Percentiles rank a stretch among this genome's conserved stretches.
Conservation (phyloP, 2,329 filamentous ascomycete genomes). For the Cyphellophora attinorum region DNA sequence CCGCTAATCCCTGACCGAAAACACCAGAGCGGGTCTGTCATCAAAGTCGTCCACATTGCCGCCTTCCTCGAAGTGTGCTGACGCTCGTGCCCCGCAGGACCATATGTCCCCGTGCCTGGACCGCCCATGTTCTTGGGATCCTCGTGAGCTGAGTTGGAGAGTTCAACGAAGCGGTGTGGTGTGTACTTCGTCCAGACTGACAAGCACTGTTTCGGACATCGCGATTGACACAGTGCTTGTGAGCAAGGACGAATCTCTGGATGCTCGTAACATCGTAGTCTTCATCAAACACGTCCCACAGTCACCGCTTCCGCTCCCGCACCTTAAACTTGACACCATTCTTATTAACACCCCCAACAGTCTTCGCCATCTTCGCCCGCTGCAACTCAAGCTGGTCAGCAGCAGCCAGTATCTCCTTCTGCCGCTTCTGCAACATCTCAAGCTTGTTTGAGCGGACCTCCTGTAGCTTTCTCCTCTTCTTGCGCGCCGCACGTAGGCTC, state of each 20-base stretch:
- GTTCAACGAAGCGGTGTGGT: slow-evolving; percentile 10
- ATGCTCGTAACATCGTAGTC: no score
- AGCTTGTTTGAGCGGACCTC: slow-evolving; percentile 41
- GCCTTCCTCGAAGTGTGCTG: no score
- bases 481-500: slow-evolving; percentile 31
- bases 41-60: no score
- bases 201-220: not conserved
- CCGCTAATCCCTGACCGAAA: no score
- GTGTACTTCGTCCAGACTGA: slow-evolving; percentile 4
- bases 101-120: no score
- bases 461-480: slow-evolving; percentile 38
- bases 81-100: no score
- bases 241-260: no score
- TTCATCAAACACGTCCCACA: not conserved
- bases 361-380: slow-evolving; percentile 52
- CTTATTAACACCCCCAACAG: slow-evolving; percentile 53
- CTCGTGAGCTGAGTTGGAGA: slow-evolving; percentile 12
- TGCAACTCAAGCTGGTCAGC: slow-evolving; percentile 50
- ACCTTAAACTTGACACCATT: slow-evolving; percentile 56
- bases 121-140: no score
- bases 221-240: no score
- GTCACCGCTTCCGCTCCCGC: slow-evolving; percentile 49
- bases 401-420: slow-evolving; percentile 45
- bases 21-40: no score
- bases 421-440: slow-evolving; percentile 42